Evolutionary conservation across 495 filamentous ascomycete species (phyloP), one percentile per base, ranked within the genome.

Genomic region (Paragyromitra xinjiangensis): DNA sequence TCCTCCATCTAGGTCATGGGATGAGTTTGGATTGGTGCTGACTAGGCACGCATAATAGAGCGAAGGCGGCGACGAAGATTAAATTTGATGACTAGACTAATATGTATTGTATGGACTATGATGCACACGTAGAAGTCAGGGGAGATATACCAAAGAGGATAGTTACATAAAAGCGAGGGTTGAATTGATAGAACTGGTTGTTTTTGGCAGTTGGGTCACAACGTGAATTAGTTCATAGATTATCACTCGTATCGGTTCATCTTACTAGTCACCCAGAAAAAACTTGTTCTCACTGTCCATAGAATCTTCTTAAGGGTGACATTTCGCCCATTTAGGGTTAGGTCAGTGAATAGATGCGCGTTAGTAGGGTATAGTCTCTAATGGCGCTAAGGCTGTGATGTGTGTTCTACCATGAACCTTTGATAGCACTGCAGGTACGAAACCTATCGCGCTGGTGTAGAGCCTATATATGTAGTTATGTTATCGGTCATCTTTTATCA

Each of bases 31-130:
- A n/a, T 24, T 29, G 34, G 48, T 50, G 29, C 69, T 81, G 37
- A 75, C 53, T 64, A 5, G 14, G n/a, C n/a, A n/a, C 87, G 51
- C 79, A 84, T 48, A 92, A 92, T 72, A 89, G 88, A 65, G 90
- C 87, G 82, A 93, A 94, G 86, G 89, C 92, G 82, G 92, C 92
- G 0, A 96, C 91, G 70, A 98, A 97, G 87, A 98, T 98, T 81
- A 93, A 87, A 44, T 98, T 98, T 83, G 93, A 97, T 83, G 91
- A 92, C 82, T 89, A 81, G 50, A 59, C 14, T 73, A 65, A 65
- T 73, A 56, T 71, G 61, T 65, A 40, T 50, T 51, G 73, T 77
- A 77, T 64, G 61, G 34, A 16, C 11, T 22, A 26, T 76, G 50
- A 50, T 44, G 48, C 24, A 34, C 56, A 40, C 14, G 26, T 12